Evolutionary conservation across 2,329 filamentous ascomycete genomes (phyloP), one percentile per base, ranked within the genome.

Genomic region (Venturia pyrina): DNA sequence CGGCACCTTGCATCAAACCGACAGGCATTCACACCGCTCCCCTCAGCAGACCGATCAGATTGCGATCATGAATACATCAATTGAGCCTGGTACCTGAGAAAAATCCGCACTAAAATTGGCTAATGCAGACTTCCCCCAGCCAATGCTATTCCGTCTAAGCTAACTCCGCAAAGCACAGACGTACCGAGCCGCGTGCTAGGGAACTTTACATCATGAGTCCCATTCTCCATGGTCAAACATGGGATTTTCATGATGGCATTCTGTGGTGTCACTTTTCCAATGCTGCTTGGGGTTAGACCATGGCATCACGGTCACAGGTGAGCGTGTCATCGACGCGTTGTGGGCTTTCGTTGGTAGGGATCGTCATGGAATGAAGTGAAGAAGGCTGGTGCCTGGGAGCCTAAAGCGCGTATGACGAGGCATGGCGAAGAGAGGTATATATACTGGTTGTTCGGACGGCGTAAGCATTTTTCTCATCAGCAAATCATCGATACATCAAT

Each of bases 141-240:
- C 37, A 40, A 40, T 11, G 11, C 37, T 40, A 11, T 17, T 11
- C n/a, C 24, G 21, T 4, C 7, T 2, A 50, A 21, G 46, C n/a
- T 11, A 50, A 24, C 48, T 53, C 48, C 48, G 21, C 21, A 53
- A 28, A 53, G 48, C 48, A 53, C 48, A 53, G 21, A 28, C 48
- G 13, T 28, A 8, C 13, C 28, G 28, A 37, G 28, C 53, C 32
- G 53, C 53, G 19, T 59, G 53, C 53, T 28, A 59, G 53, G 53
- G 53, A 59, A 37, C n/a, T 59, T 59, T 28, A 37, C 53, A 59
- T 59, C 53, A 59, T 59, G 32, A 59, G 8, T 59, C 32, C 32
- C 19, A 10, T 17, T 37, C 32, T 17, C 53, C 53, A 37, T 37
- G 8, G 3, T n/a, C 15, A 34, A 59, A 59, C 11, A 59, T 59